Evolutionary conservation across 2,329 filamentous ascomycete species (phyloP).

Genomic region (Fragosphaeria purpurea): DNA sequence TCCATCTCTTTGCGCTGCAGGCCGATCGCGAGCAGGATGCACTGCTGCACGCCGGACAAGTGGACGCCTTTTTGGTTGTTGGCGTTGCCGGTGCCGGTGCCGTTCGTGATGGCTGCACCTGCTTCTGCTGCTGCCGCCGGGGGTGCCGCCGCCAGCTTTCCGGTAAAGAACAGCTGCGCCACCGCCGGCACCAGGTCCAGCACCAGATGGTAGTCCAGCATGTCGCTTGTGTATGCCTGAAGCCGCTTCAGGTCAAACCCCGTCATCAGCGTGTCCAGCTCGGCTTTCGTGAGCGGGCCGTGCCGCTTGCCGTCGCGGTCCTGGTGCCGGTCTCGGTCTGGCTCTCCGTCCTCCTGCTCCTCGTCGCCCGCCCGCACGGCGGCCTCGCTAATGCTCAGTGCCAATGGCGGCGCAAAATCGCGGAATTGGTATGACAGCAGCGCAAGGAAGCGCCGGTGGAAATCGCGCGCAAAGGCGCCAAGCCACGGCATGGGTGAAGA

Average conservation of each 20-base stretch:
- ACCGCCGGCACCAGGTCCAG: slow-evolving; percentile 82
- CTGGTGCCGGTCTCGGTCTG: too few species aligned
- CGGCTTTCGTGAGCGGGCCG: slow-evolving; percentile 56
- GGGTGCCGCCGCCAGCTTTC: slow-evolving; percentile 46
- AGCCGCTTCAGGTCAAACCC: slow-evolving; percentile 93
- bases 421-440: slow-evolving; percentile 91
- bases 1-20: slow-evolving; percentile 85
- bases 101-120: background rate
- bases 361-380: slow-evolving; percentile 58
- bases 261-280: slow-evolving; percentile 69
- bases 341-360: slow-evolving; percentile 8
- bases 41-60: slow-evolving; percentile 73
- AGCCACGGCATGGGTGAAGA: slow-evolving; percentile 64
- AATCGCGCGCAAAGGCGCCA: slow-evolving; percentile 82
- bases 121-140: slow-evolving; percentile 9
- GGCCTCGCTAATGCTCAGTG: slow-evolving; percentile 80
- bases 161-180: slow-evolving; percentile 75
- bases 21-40: slow-evolving; percentile 81
- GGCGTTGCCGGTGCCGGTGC: background rate
- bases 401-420: slow-evolving; percentile 64
- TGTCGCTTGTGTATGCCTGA: slow-evolving; percentile 91
- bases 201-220: slow-evolving; percentile 96
- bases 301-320: slow-evolving; percentile 33
- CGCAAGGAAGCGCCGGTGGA: slow-evolving; percentile 85
- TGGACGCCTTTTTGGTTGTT: slow-evolving; percentile 38